Percentiles rank a stretch among this genome's conserved stretches.
These are phyloP conservation scores for Heritiera fomes DNA, from an alignment of 345 rosid species.

Conservation along the genomic window DNA sequence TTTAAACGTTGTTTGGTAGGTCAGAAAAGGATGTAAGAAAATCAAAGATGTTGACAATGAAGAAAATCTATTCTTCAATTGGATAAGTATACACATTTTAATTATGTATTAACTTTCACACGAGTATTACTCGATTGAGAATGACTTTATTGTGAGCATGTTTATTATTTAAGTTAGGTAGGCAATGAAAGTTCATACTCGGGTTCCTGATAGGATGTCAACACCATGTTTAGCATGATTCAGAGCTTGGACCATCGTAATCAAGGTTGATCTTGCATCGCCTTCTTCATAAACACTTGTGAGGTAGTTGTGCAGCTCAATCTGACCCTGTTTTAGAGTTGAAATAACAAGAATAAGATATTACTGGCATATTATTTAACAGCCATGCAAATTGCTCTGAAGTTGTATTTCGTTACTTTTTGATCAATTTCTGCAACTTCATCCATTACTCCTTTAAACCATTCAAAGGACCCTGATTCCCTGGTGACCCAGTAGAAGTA, in stretches of 20 bases:
- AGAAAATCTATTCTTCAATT: neutral
- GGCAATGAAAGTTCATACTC: slow-evolving; percentile 45
- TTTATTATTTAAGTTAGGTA: neutral
- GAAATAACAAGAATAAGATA: slow-evolving; percentile 13
- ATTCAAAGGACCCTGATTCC: slow-evolving; percentile 89
- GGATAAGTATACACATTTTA: neutral
- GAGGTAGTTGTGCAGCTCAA: slow-evolving; percentile 92
- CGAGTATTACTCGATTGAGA: neutral
- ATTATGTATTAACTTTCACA: neutral
- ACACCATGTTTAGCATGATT: slow-evolving; percentile 96
- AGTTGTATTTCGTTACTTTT: slow-evolving; percentile 48
- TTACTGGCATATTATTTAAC: neutral
- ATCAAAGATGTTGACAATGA: neutral
- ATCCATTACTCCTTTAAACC: slow-evolving; percentile 97
- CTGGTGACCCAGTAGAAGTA: slow-evolving; percentile 98
- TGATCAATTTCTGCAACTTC: slow-evolving; percentile 89
- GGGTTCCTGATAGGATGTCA: slow-evolving; percentile 92
- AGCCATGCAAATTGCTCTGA: neutral
- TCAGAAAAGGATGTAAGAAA: neutral
- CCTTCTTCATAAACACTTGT: slow-evolving; percentile 99
- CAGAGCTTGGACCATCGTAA: slow-evolving; percentile 96
- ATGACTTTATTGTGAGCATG: neutral
- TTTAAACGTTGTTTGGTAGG: neutral
- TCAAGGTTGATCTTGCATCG: slow-evolving; percentile 93
- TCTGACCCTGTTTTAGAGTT: slow-evolving; percentile 64